Evolutionary conservation across 2,329 filamentous ascomycete species (phyloP), one percentile per base, ranked within the genome.

Genomic region (Orbilia blumenaviensis): DNA sequence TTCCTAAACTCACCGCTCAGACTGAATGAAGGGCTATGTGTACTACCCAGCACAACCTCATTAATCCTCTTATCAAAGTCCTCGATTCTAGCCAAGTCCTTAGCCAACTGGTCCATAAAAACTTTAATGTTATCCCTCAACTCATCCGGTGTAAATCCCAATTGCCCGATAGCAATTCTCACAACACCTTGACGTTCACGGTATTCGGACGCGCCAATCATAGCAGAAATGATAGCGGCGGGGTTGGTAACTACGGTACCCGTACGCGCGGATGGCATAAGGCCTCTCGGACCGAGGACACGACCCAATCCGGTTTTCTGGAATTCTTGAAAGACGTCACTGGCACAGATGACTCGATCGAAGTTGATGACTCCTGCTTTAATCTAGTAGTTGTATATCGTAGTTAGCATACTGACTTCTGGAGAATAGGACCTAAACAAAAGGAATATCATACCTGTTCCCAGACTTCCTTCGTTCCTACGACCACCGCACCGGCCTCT

Each of bases 241-340:
- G 97, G 88, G 82, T 96, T 91, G 81, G 88, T 90, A 23, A 96
- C 93, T 67, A 99, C 91, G 0, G 95, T 98, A 78, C 93, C 93
- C 77, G 89, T 89, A 86, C 97, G 97, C 75, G 88, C 85, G 82
- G 89, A 96, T 4, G 95, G 95, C 95, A 99, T 98, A 81, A 99
- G 84, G 1, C 94, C 94, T 83, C 89, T 90, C 50, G 96, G 95
- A 81, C 95, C 95, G 18, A 99, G 86, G 46, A 97, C 87, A 78
- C 90, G 88, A 78, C 91, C 94, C 78, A 99, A 83, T 0, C 88
- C 89, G 36, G 93, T 91, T 85, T 95, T 94, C 82, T 90, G 91
- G 81, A 99, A 85, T 68, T 91, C 93, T 62, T 88, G 87, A 79
- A 95, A 86, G 79, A 90, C 93, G 80, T 92, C 89, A 60, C 87